Conservation (phyloP, 1,284 basidiomycete species). For the Leucoagaricus sp. region DNA sequence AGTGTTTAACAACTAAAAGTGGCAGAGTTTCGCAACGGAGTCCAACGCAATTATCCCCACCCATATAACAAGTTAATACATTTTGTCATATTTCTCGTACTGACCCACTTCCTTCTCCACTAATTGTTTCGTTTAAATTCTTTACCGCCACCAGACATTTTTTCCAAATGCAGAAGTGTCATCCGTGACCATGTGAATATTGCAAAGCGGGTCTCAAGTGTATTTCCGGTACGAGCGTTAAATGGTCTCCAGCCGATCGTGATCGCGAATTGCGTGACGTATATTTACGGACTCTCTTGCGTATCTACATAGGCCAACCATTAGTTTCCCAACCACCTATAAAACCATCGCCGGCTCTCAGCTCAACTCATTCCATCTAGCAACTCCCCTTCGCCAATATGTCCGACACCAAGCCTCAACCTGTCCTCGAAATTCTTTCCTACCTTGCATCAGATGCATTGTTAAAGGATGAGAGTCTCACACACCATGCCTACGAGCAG, state of each 20-base stretch:
- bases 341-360: background rate
- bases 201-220: background rate
- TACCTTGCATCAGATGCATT: conserved; percentile 10
- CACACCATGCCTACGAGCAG: background rate
- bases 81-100: background rate
- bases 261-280: background rate
- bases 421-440: conserved; percentile 6
- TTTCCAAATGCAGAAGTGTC: conserved; percentile 3
- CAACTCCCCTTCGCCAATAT: background rate
- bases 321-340: too few species aligned
- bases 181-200: background rate
- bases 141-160: background rate
- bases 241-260: background rate
- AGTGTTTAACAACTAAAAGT: background rate
- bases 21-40: background rate
- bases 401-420: background rate
- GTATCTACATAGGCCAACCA: too few species aligned
- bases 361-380: background rate
- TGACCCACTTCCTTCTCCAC: background rate
- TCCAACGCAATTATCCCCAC: background rate
- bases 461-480: background rate
- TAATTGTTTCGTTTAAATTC: background rate
- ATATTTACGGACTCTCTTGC: too few species aligned
- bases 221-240: too few species aligned
- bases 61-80: background rate